Evolutionary conservation across 75 land plant species (phyloP).

Genomic region (Isoetes taiwanensis): DNA sequence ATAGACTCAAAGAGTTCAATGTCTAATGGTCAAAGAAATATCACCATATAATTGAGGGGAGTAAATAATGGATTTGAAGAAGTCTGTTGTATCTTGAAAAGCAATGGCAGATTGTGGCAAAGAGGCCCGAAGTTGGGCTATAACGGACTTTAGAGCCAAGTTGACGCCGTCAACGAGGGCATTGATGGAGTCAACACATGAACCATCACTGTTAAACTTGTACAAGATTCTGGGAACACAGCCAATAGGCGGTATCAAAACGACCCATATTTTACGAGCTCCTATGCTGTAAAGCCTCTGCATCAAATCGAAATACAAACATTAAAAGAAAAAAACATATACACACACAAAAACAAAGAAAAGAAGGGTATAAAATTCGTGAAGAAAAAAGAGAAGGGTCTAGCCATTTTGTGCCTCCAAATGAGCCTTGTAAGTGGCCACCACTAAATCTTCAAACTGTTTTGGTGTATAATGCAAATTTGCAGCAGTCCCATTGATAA

Average conservation of each 20-base stretch:
- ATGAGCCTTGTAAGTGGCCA: background rate
- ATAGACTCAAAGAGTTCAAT: no score
- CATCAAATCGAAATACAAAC: background rate
- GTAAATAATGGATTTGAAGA: background rate
- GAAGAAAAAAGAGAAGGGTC: no score
- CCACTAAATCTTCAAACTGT: background rate
- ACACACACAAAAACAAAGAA: no score
- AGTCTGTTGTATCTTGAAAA: background rate
- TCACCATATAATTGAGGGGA: background rate
- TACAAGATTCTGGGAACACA: slow-evolving; percentile 4
- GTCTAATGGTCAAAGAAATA: background rate
- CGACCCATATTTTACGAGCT: slow-evolving; percentile 9
- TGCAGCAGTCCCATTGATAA: background rate
- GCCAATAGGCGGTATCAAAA: slow-evolving; percentile 3
- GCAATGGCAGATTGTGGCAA: background rate
- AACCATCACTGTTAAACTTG: background rate
- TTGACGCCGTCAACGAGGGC: background rate
- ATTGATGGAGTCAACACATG: background rate
- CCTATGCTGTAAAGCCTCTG: slow-evolving; percentile 7
- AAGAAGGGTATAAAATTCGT: no score
- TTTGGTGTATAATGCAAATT: background rate
- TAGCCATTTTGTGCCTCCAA: slow-evolving; percentile 25
- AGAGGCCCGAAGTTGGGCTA: background rate
- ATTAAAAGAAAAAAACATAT: background rate
- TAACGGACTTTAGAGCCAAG: background rate